Conservation (phyloP, 108 stramenopile species). For the Pseudonitzschia delicatissima region DNA sequence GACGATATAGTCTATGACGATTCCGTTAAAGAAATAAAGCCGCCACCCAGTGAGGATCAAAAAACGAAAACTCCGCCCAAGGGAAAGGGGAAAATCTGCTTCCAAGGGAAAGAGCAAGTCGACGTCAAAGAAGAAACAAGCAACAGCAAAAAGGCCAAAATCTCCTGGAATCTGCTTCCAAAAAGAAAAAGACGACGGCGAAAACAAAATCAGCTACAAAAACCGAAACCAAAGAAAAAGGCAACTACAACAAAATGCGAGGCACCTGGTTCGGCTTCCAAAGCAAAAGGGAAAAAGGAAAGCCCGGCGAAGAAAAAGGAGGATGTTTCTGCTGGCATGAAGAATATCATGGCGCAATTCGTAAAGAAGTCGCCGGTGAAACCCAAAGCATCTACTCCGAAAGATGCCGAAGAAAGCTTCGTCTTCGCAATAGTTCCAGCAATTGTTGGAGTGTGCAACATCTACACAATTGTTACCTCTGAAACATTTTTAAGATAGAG, state of each 20-base stretch:
- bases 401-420: background rate
- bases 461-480: no score
- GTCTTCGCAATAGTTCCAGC: background rate
- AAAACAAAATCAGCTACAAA: conserved; percentile 6
- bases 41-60: background rate
- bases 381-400: background rate
- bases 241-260: conserved; percentile 11
- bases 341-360: conserved; percentile 15
- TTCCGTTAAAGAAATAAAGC: background rate
- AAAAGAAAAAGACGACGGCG: conserved; percentile 14
- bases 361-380: background rate
- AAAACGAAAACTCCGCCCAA: conserved; percentile 10
- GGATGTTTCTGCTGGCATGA: conserved; percentile 7
- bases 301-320: background rate
- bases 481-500: no score
- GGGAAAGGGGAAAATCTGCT: conserved; percentile 21
- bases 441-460: no score
- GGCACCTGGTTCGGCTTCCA: background rate
- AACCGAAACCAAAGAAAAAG: conserved; percentile 1
- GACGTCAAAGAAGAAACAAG: background rate
- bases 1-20: conserved; percentile 7
- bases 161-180: background rate
- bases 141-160: background rate
- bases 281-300: conserved; percentile 2
- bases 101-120: conserved; percentile 27